Base-by-base conservation (phyloP, 2,329 filamentous ascomycete species). In the Talaromyces rugulosus region DNA sequence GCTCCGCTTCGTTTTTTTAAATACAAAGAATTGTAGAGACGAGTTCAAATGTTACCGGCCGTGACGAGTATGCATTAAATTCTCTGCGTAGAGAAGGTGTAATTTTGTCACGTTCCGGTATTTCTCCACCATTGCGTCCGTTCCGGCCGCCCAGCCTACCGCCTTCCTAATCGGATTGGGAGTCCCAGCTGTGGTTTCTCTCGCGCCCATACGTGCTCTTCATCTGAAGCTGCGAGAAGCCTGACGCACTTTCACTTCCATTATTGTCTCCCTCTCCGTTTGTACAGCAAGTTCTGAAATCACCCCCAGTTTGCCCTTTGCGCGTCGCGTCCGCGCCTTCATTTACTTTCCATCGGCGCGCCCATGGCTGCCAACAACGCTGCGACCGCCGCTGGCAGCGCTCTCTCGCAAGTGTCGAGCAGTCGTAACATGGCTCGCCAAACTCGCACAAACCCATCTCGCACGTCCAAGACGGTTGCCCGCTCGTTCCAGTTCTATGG, bases 361-460 rank as follows among this genome's bases (percentile, higher is more conserved):
- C 30, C 36, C 56, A 63, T 63, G 54, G 59, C 65, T 64, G 69
- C 69, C 67, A 72, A 71, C 56, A 65, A 60, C 62, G 66, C 68
- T 62, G 67, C 71, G 57, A 64, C 69, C 31, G 68, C 72, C 54
- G 69, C 70, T 47, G 63, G 64, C 30, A 54, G 52, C 36, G 28
- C 60, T 51, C 68, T 67, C 60, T 65, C 71, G 58, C 70, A 73
- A 65, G 67, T 68, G 60, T 68, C 69, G 61, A 70, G 65, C 57
- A 63, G 70, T 56, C 74, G 75, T 52, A 74, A 75, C 63, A 72
- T 73, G n/a, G 67, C 70, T 64, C 78, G 80, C 59, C 78, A 81
- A 67, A 81, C 80, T 60, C 78, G 80, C 47, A 81, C 77, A 54
- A 81, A 82, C 65, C 79, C 80, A 36, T 76, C 75, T n/a, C 74